Evolutionary conservation across 2,329 filamentous ascomycete genomes (phyloP).

Genomic region (Celoporthe dispersa): DNA sequence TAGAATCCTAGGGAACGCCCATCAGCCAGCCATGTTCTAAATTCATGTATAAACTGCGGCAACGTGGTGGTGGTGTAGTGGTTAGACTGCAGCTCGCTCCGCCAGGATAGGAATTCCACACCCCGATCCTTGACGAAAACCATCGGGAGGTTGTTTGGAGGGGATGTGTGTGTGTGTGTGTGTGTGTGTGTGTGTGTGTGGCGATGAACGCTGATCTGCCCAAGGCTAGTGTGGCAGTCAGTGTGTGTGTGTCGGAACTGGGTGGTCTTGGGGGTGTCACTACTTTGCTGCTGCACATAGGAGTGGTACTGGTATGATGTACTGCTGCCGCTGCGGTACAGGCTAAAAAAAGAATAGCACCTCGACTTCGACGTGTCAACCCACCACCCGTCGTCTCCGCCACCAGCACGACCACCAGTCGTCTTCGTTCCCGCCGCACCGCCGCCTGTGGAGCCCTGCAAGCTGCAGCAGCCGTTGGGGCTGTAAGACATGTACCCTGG

Average conservation of each 20-base stretch:
- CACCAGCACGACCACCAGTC: background rate
- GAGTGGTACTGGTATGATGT: background rate
- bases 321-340: background rate
- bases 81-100: background rate
- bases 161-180: background rate
- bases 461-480: conserved; percentile 2
- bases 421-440: background rate
- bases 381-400: background rate
- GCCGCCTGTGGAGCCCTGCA: background rate
- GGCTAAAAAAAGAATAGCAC: conserved; percentile 7
- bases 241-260: background rate
- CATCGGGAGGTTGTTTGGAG: background rate
- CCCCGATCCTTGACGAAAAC: background rate
- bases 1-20: background rate
- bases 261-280: background rate
- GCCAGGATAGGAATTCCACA: background rate
- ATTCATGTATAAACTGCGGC: background rate
- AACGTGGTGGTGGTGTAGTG: background rate
- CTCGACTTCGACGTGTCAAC: background rate
- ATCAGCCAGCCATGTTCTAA: background rate
- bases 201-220: background rate
- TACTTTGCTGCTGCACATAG: background rate
- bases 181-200: background rate
- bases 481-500: background rate
- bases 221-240: background rate